Percentiles rank a stretch among this genome's conserved stretches.
These are phyloP conservation scores for Neoscytalidium dimidiatum DNA, from an alignment of 2,329 filamentous ascomycete genomes.

Conservation along the genomic window DNA sequence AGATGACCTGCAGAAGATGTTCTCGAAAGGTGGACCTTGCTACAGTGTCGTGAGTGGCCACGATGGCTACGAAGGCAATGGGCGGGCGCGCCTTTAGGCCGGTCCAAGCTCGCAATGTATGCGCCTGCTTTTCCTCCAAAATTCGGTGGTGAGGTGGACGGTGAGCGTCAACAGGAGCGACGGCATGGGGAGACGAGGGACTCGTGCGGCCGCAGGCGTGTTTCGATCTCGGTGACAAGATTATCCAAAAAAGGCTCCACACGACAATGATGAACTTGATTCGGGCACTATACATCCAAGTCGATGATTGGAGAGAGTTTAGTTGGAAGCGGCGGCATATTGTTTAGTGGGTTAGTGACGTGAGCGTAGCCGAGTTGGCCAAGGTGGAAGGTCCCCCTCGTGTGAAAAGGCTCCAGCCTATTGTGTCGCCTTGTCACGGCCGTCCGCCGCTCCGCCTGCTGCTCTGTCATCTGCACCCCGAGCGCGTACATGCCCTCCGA, in stretches of 20 bases:
- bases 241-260: too few relatives aligned
- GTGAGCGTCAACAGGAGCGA: too few relatives aligned
- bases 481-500: not conserved
- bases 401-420: not conserved
- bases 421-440: not conserved
- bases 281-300: too few relatives aligned
- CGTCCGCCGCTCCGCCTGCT: not conserved
- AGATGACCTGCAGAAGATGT: constrained; percentile 59
- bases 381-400: not conserved
- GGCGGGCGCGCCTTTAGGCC: not conserved
- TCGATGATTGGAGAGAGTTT: too few relatives aligned
- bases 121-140: not conserved
- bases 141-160: too few relatives aligned
- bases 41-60: constrained; percentile 10
- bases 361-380: not conserved
- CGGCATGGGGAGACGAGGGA: too few relatives aligned
- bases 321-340: too few relatives aligned
- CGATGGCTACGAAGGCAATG: constrained; percentile 7
- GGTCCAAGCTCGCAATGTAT: not conserved
- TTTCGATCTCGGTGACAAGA: too few relatives aligned
- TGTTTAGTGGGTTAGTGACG: constrained; percentile 9
- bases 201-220: too few relatives aligned
- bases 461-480: not conserved
- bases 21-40: constrained; percentile 11
- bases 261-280: too few relatives aligned